Percentiles rank a stretch among this genome's conserved stretches.
Conservation (phyloP, 2,329 filamentous ascomycete genomes). For the Fusarium vanettenii region DNA sequence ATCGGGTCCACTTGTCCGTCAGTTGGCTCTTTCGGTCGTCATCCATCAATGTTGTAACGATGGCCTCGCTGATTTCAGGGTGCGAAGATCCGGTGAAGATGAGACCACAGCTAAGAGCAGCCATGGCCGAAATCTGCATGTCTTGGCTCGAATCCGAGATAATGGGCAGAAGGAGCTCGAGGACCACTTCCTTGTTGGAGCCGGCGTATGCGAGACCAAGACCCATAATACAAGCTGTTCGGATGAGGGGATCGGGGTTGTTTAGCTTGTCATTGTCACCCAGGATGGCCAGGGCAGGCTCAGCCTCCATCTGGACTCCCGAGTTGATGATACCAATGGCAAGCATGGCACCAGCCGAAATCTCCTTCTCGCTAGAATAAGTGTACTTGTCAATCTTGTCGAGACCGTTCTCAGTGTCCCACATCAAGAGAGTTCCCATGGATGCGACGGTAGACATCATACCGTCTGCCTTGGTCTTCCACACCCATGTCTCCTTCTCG, state of each 20-base stretch:
- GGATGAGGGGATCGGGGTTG: constrained; percentile 80
- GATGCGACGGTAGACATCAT: constrained; percentile 98
- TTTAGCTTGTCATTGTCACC: constrained; percentile 83
- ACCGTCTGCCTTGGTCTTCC: constrained; percentile 98
- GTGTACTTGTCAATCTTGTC: constrained; percentile 97
- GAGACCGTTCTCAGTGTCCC: constrained; percentile 92
- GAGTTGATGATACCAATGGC: constrained; percentile 97
- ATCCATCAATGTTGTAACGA: constrained; percentile 92
- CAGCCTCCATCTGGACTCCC: constrained; percentile 87
- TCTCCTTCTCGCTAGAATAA: constrained; percentile 80
- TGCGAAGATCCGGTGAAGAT: constrained; percentile 94
- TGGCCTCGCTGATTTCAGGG: constrained; percentile 89
- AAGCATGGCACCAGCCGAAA: constrained; percentile 91
- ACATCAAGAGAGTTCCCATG: constrained; percentile 88
- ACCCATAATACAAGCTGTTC: constrained; percentile 93
- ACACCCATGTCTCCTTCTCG: constrained; percentile 94
- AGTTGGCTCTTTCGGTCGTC: constrained; percentile 91
- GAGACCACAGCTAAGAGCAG: constrained; percentile 88
- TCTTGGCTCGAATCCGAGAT: constrained; percentile 85
- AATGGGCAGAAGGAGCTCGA: constrained; percentile 86
- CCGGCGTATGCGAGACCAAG: constrained; percentile 94
- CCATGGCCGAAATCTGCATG: constrained; percentile 98
- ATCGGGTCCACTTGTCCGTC: constrained; percentile 98
- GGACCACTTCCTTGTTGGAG: constrained; percentile 89
- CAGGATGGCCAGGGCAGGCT: constrained; percentile 89